A percentile compares a stretch with the other conserved stretches of the same genome.
These are phyloP conservation scores for Patellifolia procumbens DNA, from an alignment of 179 eudicot species.

Conservation along the genomic window DNA sequence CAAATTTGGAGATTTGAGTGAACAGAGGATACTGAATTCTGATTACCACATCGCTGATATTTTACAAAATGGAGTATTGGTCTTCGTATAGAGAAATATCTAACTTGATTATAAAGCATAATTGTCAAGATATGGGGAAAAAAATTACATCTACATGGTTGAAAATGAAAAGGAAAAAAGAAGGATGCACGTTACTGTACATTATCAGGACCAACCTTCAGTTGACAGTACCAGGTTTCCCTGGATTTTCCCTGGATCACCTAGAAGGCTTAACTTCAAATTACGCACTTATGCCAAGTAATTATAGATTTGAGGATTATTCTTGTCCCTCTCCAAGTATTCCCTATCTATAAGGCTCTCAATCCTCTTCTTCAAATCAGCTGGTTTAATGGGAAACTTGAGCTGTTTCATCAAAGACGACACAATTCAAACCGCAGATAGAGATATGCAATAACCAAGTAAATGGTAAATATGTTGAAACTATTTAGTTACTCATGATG, in stretches of 20 bases:
- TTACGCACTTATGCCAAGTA: constrained; percentile 63
- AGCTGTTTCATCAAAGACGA: constrained; percentile 57
- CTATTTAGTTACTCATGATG: background rate
- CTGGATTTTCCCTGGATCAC: constrained; percentile 21
- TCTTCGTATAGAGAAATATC: constrained; percentile 10
- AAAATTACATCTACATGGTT: constrained; percentile 28
- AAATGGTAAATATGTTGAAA: background rate
- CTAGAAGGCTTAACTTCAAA: constrained; percentile 21
- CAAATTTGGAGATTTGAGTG: background rate
- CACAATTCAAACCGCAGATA: background rate
- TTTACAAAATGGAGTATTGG: constrained; percentile 9
- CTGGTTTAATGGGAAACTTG: constrained; percentile 94
- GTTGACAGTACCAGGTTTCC: constrained; percentile 9
- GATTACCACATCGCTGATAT: constrained; percentile 19
- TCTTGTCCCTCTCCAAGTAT: constrained; percentile 96
- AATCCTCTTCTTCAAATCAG: constrained; percentile 96
- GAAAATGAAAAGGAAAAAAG: constrained; percentile 5
- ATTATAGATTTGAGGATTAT: constrained; percentile 92
- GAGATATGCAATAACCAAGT: background rate
- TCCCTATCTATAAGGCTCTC: constrained; percentile 97
- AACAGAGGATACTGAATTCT: background rate
- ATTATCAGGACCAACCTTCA: constrained; percentile 30
- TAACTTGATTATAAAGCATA: background rate
- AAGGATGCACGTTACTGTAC: constrained; percentile 32
- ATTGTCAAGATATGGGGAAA: constrained; percentile 17